A percentile compares a stretch with the other conserved stretches of the same genome.
Evolutionary conservation across 176 grass and related monocot genomes (phyloP).

Genomic region (Oryza longistaminata): DNA sequence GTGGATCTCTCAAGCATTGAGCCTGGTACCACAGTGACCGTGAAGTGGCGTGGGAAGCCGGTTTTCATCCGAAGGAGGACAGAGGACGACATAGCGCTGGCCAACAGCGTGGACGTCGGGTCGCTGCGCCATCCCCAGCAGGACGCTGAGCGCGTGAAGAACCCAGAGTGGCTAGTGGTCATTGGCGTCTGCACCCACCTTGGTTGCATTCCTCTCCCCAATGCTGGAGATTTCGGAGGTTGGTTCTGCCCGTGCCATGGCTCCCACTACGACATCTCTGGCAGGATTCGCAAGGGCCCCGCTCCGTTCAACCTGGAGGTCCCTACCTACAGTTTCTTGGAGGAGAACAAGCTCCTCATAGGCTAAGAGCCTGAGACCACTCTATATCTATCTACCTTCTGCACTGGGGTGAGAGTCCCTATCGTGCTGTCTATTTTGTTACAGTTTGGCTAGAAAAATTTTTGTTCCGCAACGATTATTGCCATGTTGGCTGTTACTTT

Average conservation of each 20-base stretch:
- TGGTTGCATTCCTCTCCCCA: slow-evolving; percentile 85
- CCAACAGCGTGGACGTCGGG: slow-evolving; percentile 70
- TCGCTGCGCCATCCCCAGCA: slow-evolving; percentile 77
- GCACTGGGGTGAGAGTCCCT: slow-evolving; percentile 26
- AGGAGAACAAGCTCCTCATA: slow-evolving; percentile 81
- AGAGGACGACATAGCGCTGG: slow-evolving; percentile 79
- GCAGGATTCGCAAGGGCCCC: slow-evolving; percentile 89
- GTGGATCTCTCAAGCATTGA: slow-evolving; percentile 85
- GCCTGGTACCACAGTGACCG: slow-evolving; percentile 75
- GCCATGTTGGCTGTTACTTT: slow-evolving; percentile 9
- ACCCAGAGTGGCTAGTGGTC: slow-evolving; percentile 90
- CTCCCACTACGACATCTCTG: slow-evolving; percentile 83
- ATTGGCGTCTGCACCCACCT: slow-evolving; percentile 88
- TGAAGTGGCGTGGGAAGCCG: slow-evolving; percentile 94
- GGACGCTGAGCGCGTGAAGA: slow-evolving; percentile 66
- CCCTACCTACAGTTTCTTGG: slow-evolving; percentile 78
- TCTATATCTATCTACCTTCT: slow-evolving; percentile 32
- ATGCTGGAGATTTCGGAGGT: slow-evolving; percentile 80
- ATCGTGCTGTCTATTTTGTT: slow-evolving; percentile 34
- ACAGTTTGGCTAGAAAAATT: slow-evolving; percentile 21
- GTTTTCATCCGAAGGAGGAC: slow-evolving; percentile 85
- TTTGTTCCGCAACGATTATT: slow-evolving; percentile 36
- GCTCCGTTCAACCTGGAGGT: slow-evolving; percentile 87
- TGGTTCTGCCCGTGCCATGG: slow-evolving; percentile 97
- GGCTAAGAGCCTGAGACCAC: slow-evolving; percentile 46